phyloP scores from a whole-genome alignment of 2,329 filamentous ascomycete genomes.

The Ceratocystis eucalypticola region DNA sequence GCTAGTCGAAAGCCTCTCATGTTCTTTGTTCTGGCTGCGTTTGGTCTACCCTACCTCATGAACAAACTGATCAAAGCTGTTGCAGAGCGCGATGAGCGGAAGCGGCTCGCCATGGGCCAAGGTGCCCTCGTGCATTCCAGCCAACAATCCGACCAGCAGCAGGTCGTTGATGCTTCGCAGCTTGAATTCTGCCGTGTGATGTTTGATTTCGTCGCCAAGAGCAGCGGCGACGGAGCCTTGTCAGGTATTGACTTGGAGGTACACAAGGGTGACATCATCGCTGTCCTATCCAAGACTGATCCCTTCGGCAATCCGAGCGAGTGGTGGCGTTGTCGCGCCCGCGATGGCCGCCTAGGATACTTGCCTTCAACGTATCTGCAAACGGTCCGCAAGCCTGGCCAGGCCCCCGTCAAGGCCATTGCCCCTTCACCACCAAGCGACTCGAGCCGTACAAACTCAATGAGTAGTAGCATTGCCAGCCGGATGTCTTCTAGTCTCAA shows the following conservation, averaged over 20 bases:
- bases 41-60: constrained; percentile 94
- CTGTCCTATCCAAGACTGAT: constrained; percentile 83
- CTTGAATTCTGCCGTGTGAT: constrained; percentile 92
- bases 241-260: constrained; percentile 77
- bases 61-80: constrained; percentile 83
- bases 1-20: constrained; percentile 91
- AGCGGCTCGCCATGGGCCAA: constrained; percentile 35
- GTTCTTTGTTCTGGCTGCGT: constrained; percentile 88
- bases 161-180: constrained; percentile 68
- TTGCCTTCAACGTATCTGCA: constrained; percentile 84
- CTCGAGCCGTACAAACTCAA: constrained; percentile 35
- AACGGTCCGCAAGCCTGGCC: constrained; percentile 42
- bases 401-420: constrained; percentile 35
- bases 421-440: constrained; percentile 36
- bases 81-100: constrained; percentile 61
- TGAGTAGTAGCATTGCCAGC: constrained; percentile 30
- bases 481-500: constrained; percentile 14
- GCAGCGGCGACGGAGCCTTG: constrained; percentile 33
- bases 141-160: constrained; percentile 35
- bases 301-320: constrained; percentile 84
- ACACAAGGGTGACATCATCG: constrained; percentile 89
- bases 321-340: constrained; percentile 91
- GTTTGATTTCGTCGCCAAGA: constrained; percentile 78
- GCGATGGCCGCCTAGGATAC: constrained; percentile 84
- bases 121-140: constrained; percentile 30